Evolutionary conservation across 768 basidiomycete species (phyloP).

Genomic region (Kwoniella botswanensis): DNA sequence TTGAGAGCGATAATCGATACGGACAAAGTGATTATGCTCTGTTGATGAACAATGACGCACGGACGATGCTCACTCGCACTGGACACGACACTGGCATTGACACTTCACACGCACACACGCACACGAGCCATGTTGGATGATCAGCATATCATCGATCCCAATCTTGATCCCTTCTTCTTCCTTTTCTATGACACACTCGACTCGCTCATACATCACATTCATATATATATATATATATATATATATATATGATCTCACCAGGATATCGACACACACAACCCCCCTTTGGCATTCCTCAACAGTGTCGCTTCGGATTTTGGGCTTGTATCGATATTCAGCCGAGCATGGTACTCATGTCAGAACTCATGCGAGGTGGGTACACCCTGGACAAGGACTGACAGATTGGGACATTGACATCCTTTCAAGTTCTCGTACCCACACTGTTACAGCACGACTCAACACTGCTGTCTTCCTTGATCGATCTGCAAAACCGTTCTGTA

Average conservation of each 20-base stretch:
- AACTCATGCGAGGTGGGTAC: background rate
- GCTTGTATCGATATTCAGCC: background rate
- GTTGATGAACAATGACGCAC: background rate
- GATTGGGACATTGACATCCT: background rate
- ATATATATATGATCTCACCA: too few relatives aligned
- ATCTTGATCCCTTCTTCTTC: background rate
- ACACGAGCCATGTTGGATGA: too few relatives aligned
- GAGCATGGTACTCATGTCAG: background rate
- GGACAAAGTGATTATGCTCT: background rate
- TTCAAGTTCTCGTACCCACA: background rate
- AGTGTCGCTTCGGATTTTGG: too few relatives aligned
- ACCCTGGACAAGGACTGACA: background rate
- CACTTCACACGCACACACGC: too few relatives aligned
- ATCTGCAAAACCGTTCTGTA: background rate
- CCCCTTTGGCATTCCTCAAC: too few relatives aligned
- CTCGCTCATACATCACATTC: background rate
- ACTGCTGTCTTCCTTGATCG: background rate
- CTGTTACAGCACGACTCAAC: background rate
- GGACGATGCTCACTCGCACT: background rate
- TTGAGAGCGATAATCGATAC: background rate
- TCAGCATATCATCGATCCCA: background rate
- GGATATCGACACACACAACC: too few relatives aligned
- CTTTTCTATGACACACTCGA: background rate
- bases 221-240: background rate
- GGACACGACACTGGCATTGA: too few relatives aligned